A percentile compares a stretch with the other conserved stretches of the same genome.
These are phyloP conservation scores for Hyphopichia khmerensis DNA, from an alignment of 1,139 yeast genomes.

Conservation along the genomic window DNA sequence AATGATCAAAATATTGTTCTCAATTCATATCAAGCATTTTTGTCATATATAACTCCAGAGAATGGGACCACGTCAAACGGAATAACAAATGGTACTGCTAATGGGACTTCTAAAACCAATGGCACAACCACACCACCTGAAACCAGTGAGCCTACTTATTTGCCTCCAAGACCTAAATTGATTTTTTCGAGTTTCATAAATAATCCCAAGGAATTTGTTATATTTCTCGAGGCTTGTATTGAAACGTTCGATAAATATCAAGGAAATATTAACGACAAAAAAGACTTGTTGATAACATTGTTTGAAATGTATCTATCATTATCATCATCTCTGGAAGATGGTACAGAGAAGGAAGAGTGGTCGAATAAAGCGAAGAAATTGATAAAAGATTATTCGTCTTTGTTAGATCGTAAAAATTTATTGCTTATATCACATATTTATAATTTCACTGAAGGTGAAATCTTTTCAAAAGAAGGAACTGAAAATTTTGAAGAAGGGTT, in stretches of 20 bases:
- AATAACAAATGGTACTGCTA: constrained; percentile 3
- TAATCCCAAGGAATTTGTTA: constrained; percentile 85
- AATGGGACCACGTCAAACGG: constrained; percentile 11
- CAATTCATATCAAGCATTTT: constrained; percentile 72
- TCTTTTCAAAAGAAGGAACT: constrained; percentile 30
- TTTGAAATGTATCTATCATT: constrained; percentile 78
- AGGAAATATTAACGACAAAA: constrained; percentile 67
- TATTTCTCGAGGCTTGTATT: constrained; percentile 90
- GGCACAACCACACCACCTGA: background rate
- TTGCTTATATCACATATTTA: constrained; percentile 68
- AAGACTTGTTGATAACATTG: constrained; percentile 71
- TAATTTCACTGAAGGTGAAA: constrained; percentile 51
- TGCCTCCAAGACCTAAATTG: constrained; percentile 87
- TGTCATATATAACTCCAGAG: constrained; percentile 54
- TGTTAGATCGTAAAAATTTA: constrained; percentile 59
- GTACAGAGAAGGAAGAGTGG: constrained; percentile 48
- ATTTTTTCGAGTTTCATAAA: constrained; percentile 84
- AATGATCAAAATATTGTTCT: constrained; percentile 15
- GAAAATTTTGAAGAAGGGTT: constrained; percentile 59
- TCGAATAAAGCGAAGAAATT: constrained; percentile 59
- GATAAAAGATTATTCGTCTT: constrained; percentile 38
- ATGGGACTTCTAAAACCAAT: constrained; percentile 8
- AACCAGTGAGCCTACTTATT: constrained; percentile 59
- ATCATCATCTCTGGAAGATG: constrained; percentile 24
- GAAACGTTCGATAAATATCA: constrained; percentile 76